Evolutionary conservation across 306 rosid genomes (phyloP), one percentile per base, ranked within the genome.

Genomic region (Oemleria cerasiformis): DNA sequence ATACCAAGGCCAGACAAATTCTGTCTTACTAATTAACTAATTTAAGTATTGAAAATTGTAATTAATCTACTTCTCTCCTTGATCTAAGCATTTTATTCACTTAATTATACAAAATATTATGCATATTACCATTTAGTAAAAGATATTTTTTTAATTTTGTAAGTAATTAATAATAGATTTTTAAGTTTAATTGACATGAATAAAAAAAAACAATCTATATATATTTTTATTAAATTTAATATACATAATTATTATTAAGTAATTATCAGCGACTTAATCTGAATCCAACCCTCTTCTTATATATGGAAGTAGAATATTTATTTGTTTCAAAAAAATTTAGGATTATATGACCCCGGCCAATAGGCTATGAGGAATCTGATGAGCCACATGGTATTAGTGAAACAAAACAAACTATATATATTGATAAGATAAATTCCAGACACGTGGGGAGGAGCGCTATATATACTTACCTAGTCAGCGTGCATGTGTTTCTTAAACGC

Each of bases 301-400:
- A 30, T n/a, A n/a, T n/a, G n/a, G 36, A 30, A 30, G 2, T 30
- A 30, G 36, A 1, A 30, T 1, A 30, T 30, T 30, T 30, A 1
- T 30, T 30, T 30, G 0, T 1, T 30, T 4, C 30, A 25, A 30
- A 30, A 30, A 30, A 30, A 30, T 30, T 30, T 1, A 30, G 36
- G 56, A 54, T 49, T 68, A 56, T 65, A 65, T 70, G 63, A 72
- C 69, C 77, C 49, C 25, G n/a, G n/a, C n/a, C n/a, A 49, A 59
- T 47, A 65, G 53, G 69, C 80, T 14, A 48, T 63, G 64, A 75
- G 67, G 82, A 77, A 82, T 84, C 69, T 59, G 66, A 72, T 59
- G 66, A 72, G 55, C 67, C 65, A 74, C 70, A 71, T 51, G 64
- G 25, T 41, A 40, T 20, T 19, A 70, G 19, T 6, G 34, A 34